These are phyloP conservation scores for Pleurotus cornucopiae DNA, from an alignment of 768 basidiomycete genomes.

Conservation along the genomic window DNA sequence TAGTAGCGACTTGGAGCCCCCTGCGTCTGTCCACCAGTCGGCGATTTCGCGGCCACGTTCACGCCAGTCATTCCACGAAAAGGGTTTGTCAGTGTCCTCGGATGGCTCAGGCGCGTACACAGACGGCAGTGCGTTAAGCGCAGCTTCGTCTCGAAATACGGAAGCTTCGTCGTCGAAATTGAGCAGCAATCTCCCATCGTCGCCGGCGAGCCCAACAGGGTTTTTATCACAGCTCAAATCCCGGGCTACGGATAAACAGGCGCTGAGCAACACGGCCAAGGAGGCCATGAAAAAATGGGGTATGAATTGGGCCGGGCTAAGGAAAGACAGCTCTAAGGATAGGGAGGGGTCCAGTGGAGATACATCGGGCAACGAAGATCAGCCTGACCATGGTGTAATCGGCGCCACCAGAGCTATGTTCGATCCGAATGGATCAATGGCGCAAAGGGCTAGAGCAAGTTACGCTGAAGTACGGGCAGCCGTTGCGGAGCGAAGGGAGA, in stretches of 20 bases:
- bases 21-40: background rate
- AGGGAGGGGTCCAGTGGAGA: constrained; percentile 13
- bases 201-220: constrained; percentile 40
- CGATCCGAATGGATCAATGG: constrained; percentile 21
- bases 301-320: constrained; percentile 68
- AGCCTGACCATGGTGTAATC: constrained; percentile 35
- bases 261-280: constrained; percentile 77
- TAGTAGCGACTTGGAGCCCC: constrained; percentile 19
- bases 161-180: background rate
- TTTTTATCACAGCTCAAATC: constrained; percentile 81
- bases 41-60: background rate
- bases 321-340: constrained; percentile 41
- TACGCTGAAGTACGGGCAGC: constrained; percentile 76
- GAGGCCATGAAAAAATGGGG: constrained; percentile 94
- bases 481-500: constrained; percentile 62
- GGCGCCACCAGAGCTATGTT: constrained; percentile 21
- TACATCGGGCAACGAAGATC: constrained; percentile 28
- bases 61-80: constrained; percentile 1
- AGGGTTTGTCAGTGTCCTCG: background rate
- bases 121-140: constrained; percentile 5
- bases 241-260: constrained; percentile 79
- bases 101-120: constrained; percentile 3
- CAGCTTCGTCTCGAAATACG: background rate
- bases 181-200: constrained; percentile 26
- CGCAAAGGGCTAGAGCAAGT: constrained; percentile 46